A percentile compares a stretch with the other conserved stretches of the same genome.
Conservation (phyloP, 352 stramenopile species). For the Phytophthora vignae region DNA sequence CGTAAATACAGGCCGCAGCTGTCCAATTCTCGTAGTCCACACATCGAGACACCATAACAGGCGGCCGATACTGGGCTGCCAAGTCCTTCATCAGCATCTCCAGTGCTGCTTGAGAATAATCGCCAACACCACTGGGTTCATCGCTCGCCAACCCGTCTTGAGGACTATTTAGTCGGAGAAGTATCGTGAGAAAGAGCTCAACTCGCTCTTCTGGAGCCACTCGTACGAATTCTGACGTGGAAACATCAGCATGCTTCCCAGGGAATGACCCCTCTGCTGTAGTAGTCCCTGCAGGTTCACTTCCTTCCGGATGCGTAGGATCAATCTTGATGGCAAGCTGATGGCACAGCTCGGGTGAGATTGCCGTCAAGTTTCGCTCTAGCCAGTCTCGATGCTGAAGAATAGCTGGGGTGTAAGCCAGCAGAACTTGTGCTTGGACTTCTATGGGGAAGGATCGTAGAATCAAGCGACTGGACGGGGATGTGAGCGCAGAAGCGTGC, state of each 20-base stretch:
- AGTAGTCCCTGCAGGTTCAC: background rate
- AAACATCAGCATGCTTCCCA: slow-evolving; percentile 43
- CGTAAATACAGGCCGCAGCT: slow-evolving; percentile 77
- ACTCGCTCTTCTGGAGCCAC: slow-evolving; percentile 60
- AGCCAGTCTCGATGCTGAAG: slow-evolving; percentile 82
- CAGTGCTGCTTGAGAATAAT: slow-evolving; percentile 61
- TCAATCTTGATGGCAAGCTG: slow-evolving; percentile 58
- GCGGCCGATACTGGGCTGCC: slow-evolving; percentile 73
- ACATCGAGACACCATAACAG: slow-evolving; percentile 79
- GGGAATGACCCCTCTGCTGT: slow-evolving; percentile 8
- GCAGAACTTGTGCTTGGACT: slow-evolving; percentile 62
- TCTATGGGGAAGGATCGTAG: slow-evolving; percentile 59
- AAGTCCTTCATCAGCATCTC: slow-evolving; percentile 66
- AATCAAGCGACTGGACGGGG: slow-evolving; percentile 56
- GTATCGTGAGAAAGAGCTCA: slow-evolving; percentile 78
- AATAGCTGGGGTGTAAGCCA: slow-evolving; percentile 53
- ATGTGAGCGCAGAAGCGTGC: slow-evolving; percentile 48
- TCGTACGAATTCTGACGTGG: slow-evolving; percentile 56
- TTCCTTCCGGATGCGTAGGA: slow-evolving; percentile 27
- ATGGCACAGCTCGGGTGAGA: slow-evolving; percentile 46
- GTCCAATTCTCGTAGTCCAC: slow-evolving; percentile 88
- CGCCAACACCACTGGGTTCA: slow-evolving; percentile 11
- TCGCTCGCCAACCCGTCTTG: slow-evolving; percentile 1
- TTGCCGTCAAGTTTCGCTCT: slow-evolving; percentile 52
- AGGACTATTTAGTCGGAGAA: slow-evolving; percentile 65